Conservation (phyloP, 2,329 filamentous ascomycete genomes). For the Mycosphaerella sp. region DNA sequence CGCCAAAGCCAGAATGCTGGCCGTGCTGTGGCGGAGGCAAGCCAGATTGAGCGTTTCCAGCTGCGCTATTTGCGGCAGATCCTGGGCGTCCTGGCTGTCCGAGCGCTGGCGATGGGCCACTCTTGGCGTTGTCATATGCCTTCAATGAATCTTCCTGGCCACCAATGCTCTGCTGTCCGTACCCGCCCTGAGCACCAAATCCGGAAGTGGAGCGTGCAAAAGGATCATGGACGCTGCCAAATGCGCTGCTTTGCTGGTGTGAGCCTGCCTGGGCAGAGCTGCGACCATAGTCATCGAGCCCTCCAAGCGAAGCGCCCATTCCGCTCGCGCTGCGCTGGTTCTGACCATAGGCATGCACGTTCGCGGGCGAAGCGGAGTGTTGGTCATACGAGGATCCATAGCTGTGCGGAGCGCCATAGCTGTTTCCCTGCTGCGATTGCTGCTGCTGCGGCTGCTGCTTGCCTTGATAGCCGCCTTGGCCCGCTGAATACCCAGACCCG, state of each 20-base stretch:
- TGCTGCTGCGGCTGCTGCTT: slow-evolving; percentile 46
- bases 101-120: slow-evolving; percentile 53
- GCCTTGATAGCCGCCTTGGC: slow-evolving; percentile 41
- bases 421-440: slow-evolving; percentile 50
- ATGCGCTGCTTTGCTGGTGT: slow-evolving; percentile 48
- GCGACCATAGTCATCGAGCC: slow-evolving; percentile 54
- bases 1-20: slow-evolving; percentile 52
- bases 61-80: slow-evolving; percentile 55
- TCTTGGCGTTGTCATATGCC: slow-evolving; percentile 50
- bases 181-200: slow-evolving; percentile 48
- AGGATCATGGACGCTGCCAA: slow-evolving; percentile 51
- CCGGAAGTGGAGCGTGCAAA: slow-evolving; percentile 54
- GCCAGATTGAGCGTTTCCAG: slow-evolving; percentile 45
- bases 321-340: slow-evolving; percentile 42
- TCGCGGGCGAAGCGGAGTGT: slow-evolving; percentile 58
- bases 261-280: slow-evolving; percentile 47
- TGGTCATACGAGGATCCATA: slow-evolving; percentile 56
- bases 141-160: slow-evolving; percentile 50
- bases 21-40: slow-evolving; percentile 49
- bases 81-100: slow-evolving; percentile 58
- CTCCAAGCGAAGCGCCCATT: slow-evolving; percentile 32
- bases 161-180: slow-evolving; percentile 44
- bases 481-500: slow-evolving; percentile 38
- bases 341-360: slow-evolving; percentile 47
- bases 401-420: slow-evolving; percentile 58